These are phyloP conservation scores for Skeletonema costatum DNA, from an alignment of 108 stramenopile genomes.

Conservation along the genomic window DNA sequence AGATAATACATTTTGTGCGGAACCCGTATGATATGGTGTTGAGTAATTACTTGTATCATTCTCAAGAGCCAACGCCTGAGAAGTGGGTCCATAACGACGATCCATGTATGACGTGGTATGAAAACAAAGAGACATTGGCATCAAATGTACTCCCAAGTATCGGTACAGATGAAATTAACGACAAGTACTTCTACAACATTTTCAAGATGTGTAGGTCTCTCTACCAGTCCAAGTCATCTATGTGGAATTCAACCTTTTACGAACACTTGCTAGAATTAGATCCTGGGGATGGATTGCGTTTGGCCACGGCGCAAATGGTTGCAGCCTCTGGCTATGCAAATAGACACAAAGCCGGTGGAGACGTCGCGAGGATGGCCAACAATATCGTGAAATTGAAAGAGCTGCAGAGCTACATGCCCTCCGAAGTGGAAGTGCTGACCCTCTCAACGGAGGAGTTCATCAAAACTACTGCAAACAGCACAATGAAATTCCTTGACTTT, in stretches of 20 bases:
- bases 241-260: conserved; percentile 18
- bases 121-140: conserved; percentile 13
- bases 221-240: not conserved
- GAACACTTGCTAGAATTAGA: conserved; percentile 21
- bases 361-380: conserved; percentile 27
- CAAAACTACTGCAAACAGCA: conserved; percentile 7
- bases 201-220: conserved; percentile 9
- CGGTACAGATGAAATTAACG: not conserved
- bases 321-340: conserved; percentile 16
- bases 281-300: conserved; percentile 13
- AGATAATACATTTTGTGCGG: conserved; percentile 49
- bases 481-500: conserved; percentile 34
- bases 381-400: conserved; percentile 26
- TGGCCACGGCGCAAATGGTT: conserved; percentile 33
- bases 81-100: conserved; percentile 40
- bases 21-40: conserved; percentile 48
- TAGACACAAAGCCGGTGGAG: conserved; percentile 16
- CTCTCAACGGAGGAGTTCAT: conserved; percentile 36
- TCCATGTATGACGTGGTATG: conserved; percentile 29
- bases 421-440: conserved; percentile 1
- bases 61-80: conserved; percentile 45
- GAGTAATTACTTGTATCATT: conserved; percentile 47
- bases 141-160: conserved; percentile 24
- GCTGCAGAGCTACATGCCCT: not conserved
- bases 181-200: conserved; percentile 11